Percentiles rank a stretch among this genome's conserved stretches.
Conservation (phyloP, 2,329 filamentous ascomycete species). For the Fusarium subtropicale region DNA sequence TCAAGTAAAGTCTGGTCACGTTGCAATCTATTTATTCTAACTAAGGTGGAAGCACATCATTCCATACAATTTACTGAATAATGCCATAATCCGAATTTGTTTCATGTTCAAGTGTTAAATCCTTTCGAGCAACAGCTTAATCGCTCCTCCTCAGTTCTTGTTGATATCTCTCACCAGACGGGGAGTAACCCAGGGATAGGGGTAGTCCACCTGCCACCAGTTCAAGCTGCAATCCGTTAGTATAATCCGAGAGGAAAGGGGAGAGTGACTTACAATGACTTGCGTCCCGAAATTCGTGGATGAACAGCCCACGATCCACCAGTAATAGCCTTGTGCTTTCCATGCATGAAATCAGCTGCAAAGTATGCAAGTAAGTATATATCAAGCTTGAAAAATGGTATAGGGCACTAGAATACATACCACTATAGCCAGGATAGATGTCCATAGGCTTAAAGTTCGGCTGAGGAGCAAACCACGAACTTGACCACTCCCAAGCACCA, state of each 20-base stretch:
- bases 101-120: background rate
- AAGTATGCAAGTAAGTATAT: background rate
- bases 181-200: conserved; percentile 2
- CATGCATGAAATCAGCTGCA: conserved; percentile 3
- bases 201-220: conserved; percentile 3
- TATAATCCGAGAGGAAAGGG: background rate
- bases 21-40: background rate
- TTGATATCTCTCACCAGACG: background rate
- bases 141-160: conserved; percentile 1
- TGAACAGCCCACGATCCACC: conserved; percentile 6
- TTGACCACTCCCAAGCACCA: background rate
- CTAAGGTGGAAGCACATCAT: background rate
- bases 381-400: background rate
- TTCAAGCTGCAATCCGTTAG: background rate
- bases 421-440: background rate
- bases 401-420: background rate
- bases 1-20: background rate
- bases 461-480: conserved; percentile 4
- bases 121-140: background rate
- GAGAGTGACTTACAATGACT: background rate
- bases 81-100: background rate
- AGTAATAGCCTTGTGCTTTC: conserved; percentile 4
- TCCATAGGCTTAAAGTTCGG: conserved; percentile 1
- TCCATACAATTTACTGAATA: background rate
- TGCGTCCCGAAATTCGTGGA: conserved; percentile 1